phyloP scores from a whole-genome alignment of 768 basidiomycete species.

The Suillus hirtellus region DNA sequence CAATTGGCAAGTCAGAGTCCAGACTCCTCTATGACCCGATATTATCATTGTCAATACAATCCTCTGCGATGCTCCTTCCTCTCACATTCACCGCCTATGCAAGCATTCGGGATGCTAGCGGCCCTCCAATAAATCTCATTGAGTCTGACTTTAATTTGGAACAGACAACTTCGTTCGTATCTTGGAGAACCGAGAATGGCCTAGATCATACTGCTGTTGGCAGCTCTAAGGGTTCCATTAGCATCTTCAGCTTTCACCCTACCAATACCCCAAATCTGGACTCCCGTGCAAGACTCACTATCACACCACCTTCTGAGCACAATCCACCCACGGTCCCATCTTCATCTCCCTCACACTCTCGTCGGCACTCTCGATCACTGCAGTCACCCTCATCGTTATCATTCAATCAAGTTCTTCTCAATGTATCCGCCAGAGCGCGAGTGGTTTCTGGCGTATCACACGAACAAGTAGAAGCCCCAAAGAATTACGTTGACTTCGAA shows the following conservation, averaged over 20 bases:
- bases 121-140: conserved; percentile 10
- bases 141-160: conserved; percentile 25
- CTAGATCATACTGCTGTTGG: conserved; percentile 16
- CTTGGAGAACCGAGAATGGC: conserved; percentile 3
- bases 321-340: conserved; percentile 16
- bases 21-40: neutral
- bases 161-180: neutral
- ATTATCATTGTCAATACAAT: neutral
- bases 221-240: conserved; percentile 25
- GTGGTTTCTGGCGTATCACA: conserved; percentile 72
- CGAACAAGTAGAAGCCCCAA: conserved; percentile 75
- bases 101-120: neutral
- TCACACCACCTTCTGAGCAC: conserved; percentile 10
- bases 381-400: conserved; percentile 40
- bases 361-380: conserved; percentile 27
- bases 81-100: conserved; percentile 23
- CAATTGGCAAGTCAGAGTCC: conserved; percentile 8
- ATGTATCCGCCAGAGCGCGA: conserved; percentile 54
- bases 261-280: neutral
- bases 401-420: conserved; percentile 46
- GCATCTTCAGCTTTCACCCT: conserved; percentile 20
- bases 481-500: conserved; percentile 79
- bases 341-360: conserved; percentile 24
- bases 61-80: conserved; percentile 27
- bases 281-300: conserved; percentile 5